These are phyloP conservation scores for Cyclanthera cordifolia DNA, from an alignment of 306 rosid species.

Conservation along the genomic window DNA sequence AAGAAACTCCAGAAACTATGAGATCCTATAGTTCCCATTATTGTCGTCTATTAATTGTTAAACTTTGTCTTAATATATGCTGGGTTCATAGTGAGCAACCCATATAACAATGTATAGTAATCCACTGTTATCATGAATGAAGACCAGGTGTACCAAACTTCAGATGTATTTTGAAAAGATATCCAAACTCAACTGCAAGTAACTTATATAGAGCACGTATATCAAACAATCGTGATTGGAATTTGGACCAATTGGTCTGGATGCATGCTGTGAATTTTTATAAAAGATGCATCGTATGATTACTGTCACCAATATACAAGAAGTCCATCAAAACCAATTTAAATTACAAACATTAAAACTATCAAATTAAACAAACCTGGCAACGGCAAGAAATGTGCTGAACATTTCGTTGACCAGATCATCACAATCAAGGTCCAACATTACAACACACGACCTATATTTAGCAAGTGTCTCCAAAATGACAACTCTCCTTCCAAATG, in stretches of 20 bases:
- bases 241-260: neutral
- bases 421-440: slow-evolving; percentile 97
- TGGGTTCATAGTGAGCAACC: neutral
- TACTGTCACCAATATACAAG: slow-evolving; percentile 1
- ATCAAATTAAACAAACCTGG: slow-evolving; percentile 51
- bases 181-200: neutral
- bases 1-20: neutral
- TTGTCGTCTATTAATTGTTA: neutral
- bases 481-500: slow-evolving; percentile 88
- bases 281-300: neutral
- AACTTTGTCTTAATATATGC: neutral
- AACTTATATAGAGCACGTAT: neutral
- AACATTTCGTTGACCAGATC: slow-evolving; percentile 89
- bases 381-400: slow-evolving; percentile 70
- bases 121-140: neutral
- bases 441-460: slow-evolving; percentile 97
- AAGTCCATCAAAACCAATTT: slow-evolving; percentile 6
- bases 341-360: neutral
- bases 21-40: neutral
- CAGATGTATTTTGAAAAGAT: neutral
- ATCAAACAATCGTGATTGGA: neutral
- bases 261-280: neutral
- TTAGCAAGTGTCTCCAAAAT: slow-evolving; percentile 96
- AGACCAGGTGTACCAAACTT: neutral
- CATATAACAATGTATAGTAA: neutral